phyloP scores from a whole-genome alignment of 306 rosid species.

The Mimosa pudica region DNA sequence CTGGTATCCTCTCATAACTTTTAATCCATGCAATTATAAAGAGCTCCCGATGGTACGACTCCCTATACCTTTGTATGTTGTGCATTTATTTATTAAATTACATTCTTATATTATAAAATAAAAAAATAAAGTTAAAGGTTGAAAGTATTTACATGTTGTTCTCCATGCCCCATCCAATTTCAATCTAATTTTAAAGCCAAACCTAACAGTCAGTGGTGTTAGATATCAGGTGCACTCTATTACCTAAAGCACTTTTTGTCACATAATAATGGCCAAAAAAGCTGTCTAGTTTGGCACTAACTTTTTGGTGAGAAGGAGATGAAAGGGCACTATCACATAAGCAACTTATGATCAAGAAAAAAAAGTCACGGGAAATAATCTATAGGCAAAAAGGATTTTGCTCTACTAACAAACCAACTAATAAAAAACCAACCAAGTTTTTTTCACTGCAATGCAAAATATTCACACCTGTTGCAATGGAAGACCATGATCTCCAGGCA shows the following conservation, averaged over 20 bases:
- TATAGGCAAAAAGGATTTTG: not conserved
- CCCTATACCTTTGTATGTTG: not conserved
- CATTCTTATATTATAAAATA: not conserved
- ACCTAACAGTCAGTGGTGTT: not conserved
- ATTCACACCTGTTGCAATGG: constrained; percentile 88
- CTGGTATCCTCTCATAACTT: not conserved
- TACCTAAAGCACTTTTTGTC: not conserved
- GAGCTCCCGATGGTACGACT: not conserved
- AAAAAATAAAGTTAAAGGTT: not conserved
- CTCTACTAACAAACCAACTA: not conserved
- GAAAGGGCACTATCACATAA: not conserved
- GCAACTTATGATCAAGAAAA: not conserved
- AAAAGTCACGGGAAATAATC: not conserved
- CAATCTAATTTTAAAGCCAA: not conserved
- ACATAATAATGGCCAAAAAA: not conserved
- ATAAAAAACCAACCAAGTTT: not conserved
- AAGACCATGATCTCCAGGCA: constrained; percentile 92
- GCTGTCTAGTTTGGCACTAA: not conserved
- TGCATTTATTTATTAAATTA: not conserved
- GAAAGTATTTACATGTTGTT: not conserved
- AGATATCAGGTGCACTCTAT: not conserved
- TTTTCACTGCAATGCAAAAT: not conserved
- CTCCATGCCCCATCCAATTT: not conserved
- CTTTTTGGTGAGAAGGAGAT: not conserved
- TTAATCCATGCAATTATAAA: not conserved